These are phyloP conservation scores for Schizopora paradoxa DNA, from an alignment of 1,284 basidiomycete species.

Conservation along the genomic window DNA sequence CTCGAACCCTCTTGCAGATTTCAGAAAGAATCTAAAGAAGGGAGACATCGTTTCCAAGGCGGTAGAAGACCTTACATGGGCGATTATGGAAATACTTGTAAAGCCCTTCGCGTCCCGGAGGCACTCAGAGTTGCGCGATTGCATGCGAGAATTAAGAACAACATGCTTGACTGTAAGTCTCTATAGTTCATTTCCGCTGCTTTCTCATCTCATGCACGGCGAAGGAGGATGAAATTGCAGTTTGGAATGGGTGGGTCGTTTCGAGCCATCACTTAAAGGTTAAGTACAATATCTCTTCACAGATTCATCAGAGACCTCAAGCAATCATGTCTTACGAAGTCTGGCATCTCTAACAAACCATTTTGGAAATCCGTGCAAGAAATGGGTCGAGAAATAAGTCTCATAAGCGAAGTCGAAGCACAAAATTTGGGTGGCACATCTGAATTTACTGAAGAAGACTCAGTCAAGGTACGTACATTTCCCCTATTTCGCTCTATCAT, in stretches of 20 bases:
- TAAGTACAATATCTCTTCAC: constrained; percentile 2
- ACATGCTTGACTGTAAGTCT: constrained; percentile 54
- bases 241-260: constrained; percentile 63
- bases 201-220: constrained; percentile 1
- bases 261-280: neutral
- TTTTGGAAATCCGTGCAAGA: constrained; percentile 60
- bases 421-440: constrained; percentile 49
- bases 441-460: constrained; percentile 43
- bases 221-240: constrained; percentile 75
- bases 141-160: constrained; percentile 61
- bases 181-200: neutral
- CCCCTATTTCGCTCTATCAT: constrained; percentile 6
- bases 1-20: constrained; percentile 71
- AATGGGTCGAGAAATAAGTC: constrained; percentile 46
- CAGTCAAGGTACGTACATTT: constrained; percentile 42
- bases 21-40: constrained; percentile 57
- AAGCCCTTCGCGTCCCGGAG: constrained; percentile 66
- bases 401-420: constrained; percentile 63
- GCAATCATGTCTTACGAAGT: constrained; percentile 39
- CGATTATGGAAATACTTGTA: constrained; percentile 66
- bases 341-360: constrained; percentile 48
- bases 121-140: constrained; percentile 64
- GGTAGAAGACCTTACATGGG: constrained; percentile 67
- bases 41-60: constrained; percentile 81
- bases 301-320: constrained; percentile 60